Conservation (phyloP, 129 eudicot species). For the Arctium minus region DNA sequence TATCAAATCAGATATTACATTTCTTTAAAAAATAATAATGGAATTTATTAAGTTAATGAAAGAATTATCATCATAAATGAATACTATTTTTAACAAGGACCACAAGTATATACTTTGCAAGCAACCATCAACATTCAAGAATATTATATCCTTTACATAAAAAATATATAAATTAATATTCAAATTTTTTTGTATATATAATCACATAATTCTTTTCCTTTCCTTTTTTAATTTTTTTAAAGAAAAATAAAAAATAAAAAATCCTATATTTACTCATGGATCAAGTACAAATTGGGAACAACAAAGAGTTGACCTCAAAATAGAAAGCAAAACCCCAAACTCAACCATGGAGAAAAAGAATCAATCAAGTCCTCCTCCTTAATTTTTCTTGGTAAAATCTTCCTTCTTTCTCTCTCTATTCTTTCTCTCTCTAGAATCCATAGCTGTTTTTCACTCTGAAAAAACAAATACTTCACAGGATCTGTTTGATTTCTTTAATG, state of each 20-base stretch:
- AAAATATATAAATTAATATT: no score
- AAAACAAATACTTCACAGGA: background rate
- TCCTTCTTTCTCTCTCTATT: background rate
- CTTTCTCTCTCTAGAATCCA: background rate
- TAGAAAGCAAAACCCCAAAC: background rate
- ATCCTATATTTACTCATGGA: constrained; percentile 8
- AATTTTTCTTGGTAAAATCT: background rate
- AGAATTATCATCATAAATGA: background rate
- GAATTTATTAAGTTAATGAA: background rate
- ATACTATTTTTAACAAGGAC: background rate
- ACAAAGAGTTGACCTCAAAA: constrained; percentile 10
- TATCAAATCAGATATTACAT: background rate
- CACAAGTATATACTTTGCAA: background rate
- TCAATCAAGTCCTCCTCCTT: background rate
- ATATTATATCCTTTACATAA: no score
- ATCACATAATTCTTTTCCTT: background rate
- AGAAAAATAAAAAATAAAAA: background rate
- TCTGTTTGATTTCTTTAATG: constrained; percentile 15
- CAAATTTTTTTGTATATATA: no score
- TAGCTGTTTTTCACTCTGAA: background rate
- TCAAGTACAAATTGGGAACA: constrained; percentile 17
- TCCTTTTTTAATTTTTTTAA: background rate
- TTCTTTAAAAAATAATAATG: background rate
- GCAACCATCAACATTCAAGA: background rate
- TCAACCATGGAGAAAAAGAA: background rate